Percentiles rank a stretch among this genome's conserved stretches.
These are phyloP conservation scores for Lentinula sp. DNA, from an alignment of 768 basidiomycete genomes.

Conservation along the genomic window DNA sequence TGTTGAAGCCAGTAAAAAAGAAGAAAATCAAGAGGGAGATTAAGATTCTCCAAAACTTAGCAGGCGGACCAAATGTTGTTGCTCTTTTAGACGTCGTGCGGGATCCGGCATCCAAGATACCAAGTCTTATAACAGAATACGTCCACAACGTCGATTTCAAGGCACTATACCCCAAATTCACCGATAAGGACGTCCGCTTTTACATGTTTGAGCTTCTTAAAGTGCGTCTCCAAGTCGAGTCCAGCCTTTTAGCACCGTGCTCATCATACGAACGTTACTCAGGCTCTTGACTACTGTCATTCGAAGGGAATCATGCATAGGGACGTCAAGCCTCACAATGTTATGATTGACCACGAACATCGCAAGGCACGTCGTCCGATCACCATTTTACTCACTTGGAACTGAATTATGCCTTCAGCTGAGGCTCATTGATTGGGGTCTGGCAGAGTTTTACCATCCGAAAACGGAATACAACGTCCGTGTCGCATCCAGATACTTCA, in stretches of 20 bases:
- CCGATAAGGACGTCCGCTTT: slow-evolving; percentile 91
- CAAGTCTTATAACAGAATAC: slow-evolving; percentile 95
- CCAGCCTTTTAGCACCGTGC: neutral
- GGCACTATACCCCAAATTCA: slow-evolving; percentile 90
- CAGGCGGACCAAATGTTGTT: slow-evolving; percentile 93
- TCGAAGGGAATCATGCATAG: slow-evolving; percentile 99
- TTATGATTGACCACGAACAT: slow-evolving; percentile 99
- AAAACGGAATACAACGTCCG: slow-evolving; percentile 98
- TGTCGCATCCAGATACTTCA: slow-evolving; percentile 96
- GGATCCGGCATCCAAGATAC: slow-evolving; percentile 94
- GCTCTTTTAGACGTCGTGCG: slow-evolving; percentile 92
- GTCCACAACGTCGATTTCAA: slow-evolving; percentile 99
- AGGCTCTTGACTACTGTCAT: slow-evolving; percentile 97
- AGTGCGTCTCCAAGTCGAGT: slow-evolving; percentile 29
- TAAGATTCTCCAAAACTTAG: slow-evolving; percentile 94
- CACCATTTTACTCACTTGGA: slow-evolving; percentile 3
- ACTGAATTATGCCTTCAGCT: slow-evolving; percentile 43
- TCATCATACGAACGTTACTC: slow-evolving; percentile 12
- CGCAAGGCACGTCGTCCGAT: slow-evolving; percentile 58
- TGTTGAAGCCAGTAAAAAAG: slow-evolving; percentile 98
- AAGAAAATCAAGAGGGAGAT: slow-evolving; percentile 99
- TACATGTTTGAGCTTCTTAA: slow-evolving; percentile 97
- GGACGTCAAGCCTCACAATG: slow-evolving; percentile 98
- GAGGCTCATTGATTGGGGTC: slow-evolving; percentile 96
- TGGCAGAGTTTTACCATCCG: slow-evolving; percentile 98